These are phyloP conservation scores for Cymodocea nodosa DNA, from an alignment of 116 monocot species.

Conservation along the genomic window DNA sequence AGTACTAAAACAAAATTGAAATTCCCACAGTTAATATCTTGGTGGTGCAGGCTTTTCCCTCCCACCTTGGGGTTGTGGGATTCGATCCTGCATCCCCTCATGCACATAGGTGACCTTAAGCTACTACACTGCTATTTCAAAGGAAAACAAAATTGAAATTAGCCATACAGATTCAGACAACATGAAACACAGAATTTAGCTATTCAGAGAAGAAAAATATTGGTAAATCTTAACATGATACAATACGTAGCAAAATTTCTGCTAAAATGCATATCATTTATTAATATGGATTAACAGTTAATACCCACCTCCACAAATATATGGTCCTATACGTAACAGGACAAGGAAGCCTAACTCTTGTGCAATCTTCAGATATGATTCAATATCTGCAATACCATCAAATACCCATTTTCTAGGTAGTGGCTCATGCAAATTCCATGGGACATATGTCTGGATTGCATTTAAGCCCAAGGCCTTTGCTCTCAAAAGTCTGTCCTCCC, in stretches of 20 bases:
- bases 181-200: no score
- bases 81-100: no score
- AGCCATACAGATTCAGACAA: no score
- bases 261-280: not conserved
- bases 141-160: no score
- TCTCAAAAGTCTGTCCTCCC: conserved; percentile 81
- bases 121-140: no score
- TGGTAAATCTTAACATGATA: not conserved
- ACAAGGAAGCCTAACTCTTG: conserved; percentile 72
- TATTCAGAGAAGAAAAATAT: not conserved
- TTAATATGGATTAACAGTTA: not conserved
- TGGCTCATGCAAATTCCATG: conserved; percentile 98
- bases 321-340: conserved; percentile 92
- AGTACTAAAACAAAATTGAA: not conserved
- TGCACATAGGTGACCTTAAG: no score
- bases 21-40: no score
- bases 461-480: conserved; percentile 92
- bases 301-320: conserved; percentile 77
- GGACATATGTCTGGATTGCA: conserved; percentile 92
- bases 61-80: no score
- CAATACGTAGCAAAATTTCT: not conserved
- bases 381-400: conserved; percentile 66
- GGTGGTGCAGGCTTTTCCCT: no score
- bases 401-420: conserved; percentile 53
- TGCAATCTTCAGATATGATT: conserved; percentile 64